A percentile compares a stretch with the other conserved stretches of the same genome.
These are phyloP conservation scores for Verticillium albo-atrum DNA, from an alignment of 2,329 filamentous ascomycete genomes.

Conservation along the genomic window DNA sequence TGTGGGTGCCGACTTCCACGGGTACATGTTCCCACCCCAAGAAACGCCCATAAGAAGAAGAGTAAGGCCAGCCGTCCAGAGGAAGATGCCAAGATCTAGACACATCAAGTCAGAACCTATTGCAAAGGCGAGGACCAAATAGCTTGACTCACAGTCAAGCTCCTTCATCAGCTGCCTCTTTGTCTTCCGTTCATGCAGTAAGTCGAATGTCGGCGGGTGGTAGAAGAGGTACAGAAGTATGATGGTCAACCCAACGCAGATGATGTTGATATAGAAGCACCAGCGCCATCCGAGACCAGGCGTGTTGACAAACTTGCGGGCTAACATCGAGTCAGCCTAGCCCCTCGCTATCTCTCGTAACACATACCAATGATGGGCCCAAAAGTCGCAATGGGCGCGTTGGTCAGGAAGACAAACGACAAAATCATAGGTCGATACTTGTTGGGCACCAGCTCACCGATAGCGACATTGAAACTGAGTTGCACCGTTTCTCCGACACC, in stretches of 20 bases:
- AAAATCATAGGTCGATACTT: slow-evolving; percentile 10
- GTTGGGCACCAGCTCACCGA: slow-evolving; percentile 15
- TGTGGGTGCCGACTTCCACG: slow-evolving; percentile 35
- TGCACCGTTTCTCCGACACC: slow-evolving; percentile 11
- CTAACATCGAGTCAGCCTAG: slow-evolving; percentile 10
- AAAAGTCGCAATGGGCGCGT: slow-evolving; percentile 26
- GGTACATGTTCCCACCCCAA: slow-evolving; percentile 36
- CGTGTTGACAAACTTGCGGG: slow-evolving; percentile 27
- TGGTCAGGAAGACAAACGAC: slow-evolving; percentile 25
- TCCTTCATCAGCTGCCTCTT: slow-evolving; percentile 10
- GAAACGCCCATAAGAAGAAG: slow-evolving; percentile 42
- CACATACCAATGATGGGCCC: slow-evolving; percentile 27
- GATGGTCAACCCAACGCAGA: slow-evolving; percentile 22
- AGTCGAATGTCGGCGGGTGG: slow-evolving; percentile 25
- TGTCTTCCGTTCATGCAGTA: neutral
- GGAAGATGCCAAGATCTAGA: slow-evolving; percentile 30
- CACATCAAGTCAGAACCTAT: slow-evolving; percentile 8
- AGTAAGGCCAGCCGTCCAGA: slow-evolving; percentile 39
- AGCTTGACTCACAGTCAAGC: slow-evolving; percentile 33
- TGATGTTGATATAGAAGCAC: slow-evolving; percentile 37
- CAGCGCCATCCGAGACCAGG: slow-evolving; percentile 32
- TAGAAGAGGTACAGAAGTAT: slow-evolving; percentile 32
- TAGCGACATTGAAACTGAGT: slow-evolving; percentile 13
- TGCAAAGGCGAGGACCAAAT: neutral
- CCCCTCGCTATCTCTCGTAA: neutral